phyloP scores from a whole-genome alignment of 495 filamentous ascomycete species.

The Patellaria atrata region DNA sequence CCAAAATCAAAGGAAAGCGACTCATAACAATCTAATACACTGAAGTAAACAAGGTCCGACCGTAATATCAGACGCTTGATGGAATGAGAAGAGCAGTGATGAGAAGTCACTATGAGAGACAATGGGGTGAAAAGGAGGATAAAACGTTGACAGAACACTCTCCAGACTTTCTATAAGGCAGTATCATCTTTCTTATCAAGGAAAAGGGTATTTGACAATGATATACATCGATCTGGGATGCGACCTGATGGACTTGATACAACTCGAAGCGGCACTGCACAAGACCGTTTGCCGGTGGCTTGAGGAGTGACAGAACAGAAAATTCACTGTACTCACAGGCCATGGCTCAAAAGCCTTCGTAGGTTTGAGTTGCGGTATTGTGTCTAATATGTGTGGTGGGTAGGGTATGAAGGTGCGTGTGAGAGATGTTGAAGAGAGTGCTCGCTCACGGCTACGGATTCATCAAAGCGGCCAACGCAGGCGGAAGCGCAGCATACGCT shows the following conservation, averaged over 20 bases:
- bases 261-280: slow-evolving; percentile 1
- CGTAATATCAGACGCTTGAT: slow-evolving; percentile 14
- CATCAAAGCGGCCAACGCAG: too few species aligned
- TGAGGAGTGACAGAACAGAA: background rate
- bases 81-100: slow-evolving; percentile 10
- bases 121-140: slow-evolving; percentile 11
- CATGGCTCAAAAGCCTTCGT: slow-evolving; percentile 23
- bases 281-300: background rate
- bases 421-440: too few species aligned
- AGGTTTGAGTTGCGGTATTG: too few species aligned
- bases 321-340: slow-evolving; percentile 23
- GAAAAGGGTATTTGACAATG: background rate
- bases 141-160: background rate
- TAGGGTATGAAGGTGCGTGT: too few species aligned
- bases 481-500: too few species aligned
- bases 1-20: slow-evolving; percentile 15
- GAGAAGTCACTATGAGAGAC: slow-evolving; percentile 3
- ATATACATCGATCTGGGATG: slow-evolving; percentile 5
- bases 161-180: too few species aligned
- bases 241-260: slow-evolving; percentile 14
- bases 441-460: too few species aligned
- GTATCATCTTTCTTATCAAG: background rate
- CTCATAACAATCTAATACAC: slow-evolving; percentile 5
- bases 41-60: slow-evolving; percentile 12
- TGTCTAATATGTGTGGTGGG: too few species aligned